Evolutionary conservation across 352 stramenopile genomes (phyloP), one percentile per base, ranked within the genome.

Genomic region (Globisporangium megalacanthum): DNA sequence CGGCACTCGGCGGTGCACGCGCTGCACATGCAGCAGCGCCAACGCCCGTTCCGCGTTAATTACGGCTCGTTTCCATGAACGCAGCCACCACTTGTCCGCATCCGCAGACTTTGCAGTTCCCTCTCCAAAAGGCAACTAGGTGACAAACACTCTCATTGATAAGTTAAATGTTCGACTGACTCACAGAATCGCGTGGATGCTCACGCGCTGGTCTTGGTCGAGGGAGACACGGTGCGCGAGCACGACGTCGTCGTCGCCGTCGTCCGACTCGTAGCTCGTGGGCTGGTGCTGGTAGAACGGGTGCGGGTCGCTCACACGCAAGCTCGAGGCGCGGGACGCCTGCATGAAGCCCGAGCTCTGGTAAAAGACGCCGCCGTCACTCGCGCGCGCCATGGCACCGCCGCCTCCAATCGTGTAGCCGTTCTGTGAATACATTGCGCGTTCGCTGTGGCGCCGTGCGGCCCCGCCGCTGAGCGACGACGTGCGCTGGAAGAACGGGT

Each of bases 101-200:
- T n/a, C 41, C 17, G 41, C n/a, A n/a, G n/a, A n/a, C n/a, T n/a
- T n/a, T n/a, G n/a, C n/a, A n/a, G n/a, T n/a, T n/a, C 25, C 25
- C 25, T 29, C 25, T 4, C 25, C 2, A 29, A 4, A 29, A 29
- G 25, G 25, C 25, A 29, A 29, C 25, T 29, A 29, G 25, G 25
- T 29, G 25, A 29, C 25, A 29, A 29, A 29, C 25, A 29, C 25
- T 29, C 25, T 29, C 25, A 29, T 29, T 29, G 25, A 39, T 39
- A 39, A 39, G 35, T 39, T 39, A 39, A 39, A 13, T 49, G 19
- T 29, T 25, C n/a, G 42, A 48, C 42, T 48, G 22, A n/a, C 31
- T 54, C 81, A 86, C n/a, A 86, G 68, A 48, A 86, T 86, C 46
- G 75, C 75, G 58, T 86, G 75, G 49, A 86, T 66, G 69, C 75